These are phyloP conservation scores for Uncinocarpus reesii DNA, from an alignment of 2,329 filamentous ascomycete species.

Conservation along the genomic window DNA sequence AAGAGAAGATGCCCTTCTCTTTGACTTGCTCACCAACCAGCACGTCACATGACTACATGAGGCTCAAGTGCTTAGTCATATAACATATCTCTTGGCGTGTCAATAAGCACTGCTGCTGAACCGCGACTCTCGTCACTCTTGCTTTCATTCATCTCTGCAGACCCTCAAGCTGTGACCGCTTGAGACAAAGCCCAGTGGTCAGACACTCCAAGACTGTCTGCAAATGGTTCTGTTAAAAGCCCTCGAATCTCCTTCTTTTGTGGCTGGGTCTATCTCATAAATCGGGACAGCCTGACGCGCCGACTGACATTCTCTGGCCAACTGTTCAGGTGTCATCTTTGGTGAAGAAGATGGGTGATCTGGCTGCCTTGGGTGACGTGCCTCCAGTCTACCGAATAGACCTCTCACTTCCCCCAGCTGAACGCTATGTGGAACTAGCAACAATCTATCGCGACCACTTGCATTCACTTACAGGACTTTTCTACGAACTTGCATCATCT, in stretches of 20 bases:
- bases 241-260: neutral
- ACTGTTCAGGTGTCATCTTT: neutral
- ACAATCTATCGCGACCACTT: conserved; percentile 38
- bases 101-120: too few species aligned
- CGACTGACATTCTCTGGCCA: neutral
- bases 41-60: too few species aligned
- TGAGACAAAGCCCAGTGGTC: neutral
- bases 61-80: too few species aligned
- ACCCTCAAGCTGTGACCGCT: too few species aligned
- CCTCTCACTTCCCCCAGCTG: conserved; percentile 43
- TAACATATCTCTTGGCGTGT: too few species aligned
- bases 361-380: conserved; percentile 13
- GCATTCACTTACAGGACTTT: conserved; percentile 38
- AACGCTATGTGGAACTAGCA: conserved; percentile 44
- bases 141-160: neutral
- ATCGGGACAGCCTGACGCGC: neutral
- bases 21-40: too few species aligned
- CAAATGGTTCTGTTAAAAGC: neutral
- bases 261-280: neutral
- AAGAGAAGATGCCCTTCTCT: too few species aligned
- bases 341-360: neutral
- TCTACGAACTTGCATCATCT: conserved; percentile 41
- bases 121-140: too few species aligned
- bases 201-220: neutral
- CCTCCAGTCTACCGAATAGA: conserved; percentile 43